Evolutionary conservation across 2,329 filamentous ascomycete species (phyloP).

Genomic region (Coniella vitis): DNA sequence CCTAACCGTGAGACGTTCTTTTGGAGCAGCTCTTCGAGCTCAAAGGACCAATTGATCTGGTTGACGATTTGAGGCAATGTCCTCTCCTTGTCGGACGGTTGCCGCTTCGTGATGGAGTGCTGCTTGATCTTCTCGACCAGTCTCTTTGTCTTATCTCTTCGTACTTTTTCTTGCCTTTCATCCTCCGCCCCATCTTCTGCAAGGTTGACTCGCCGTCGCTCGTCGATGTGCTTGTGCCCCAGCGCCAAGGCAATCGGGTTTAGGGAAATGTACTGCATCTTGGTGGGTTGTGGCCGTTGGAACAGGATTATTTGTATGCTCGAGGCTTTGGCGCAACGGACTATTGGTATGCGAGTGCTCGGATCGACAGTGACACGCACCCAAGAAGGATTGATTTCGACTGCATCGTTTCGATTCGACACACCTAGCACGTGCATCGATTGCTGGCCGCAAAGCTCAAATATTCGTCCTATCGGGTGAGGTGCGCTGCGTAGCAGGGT

Average conservation of each 20-base stretch:
- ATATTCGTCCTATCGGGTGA: conserved; percentile 73
- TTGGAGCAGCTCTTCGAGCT: conserved; percentile 77
- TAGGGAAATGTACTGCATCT: conserved; percentile 95
- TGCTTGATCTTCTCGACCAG: conserved; percentile 81
- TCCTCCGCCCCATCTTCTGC: conserved; percentile 64
- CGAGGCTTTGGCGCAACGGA: conserved; percentile 64
- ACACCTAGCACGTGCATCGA: conserved; percentile 82
- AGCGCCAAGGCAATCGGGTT: conserved; percentile 83
- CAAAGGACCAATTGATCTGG: conserved; percentile 93
- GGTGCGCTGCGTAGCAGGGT: conserved; percentile 77
- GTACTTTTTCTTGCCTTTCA: conserved; percentile 53
- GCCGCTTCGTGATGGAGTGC: conserved; percentile 75
- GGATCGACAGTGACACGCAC: conserved; percentile 54
- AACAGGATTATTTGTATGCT: conserved; percentile 86
- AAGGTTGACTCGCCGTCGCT: conserved; percentile 28
- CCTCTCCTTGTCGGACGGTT: conserved; percentile 74
- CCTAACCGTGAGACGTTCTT: conserved; percentile 85
- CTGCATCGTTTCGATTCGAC: conserved; percentile 56
- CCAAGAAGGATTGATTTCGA: conserved; percentile 60
- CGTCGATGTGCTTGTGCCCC: conserved; percentile 55
- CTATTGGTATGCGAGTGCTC: conserved; percentile 53
- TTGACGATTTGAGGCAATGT: conserved; percentile 76
- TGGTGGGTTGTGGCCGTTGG: conserved; percentile 72
- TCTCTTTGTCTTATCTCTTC: conserved; percentile 53
- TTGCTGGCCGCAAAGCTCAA: conserved; percentile 74